These are phyloP conservation scores for Microcyclosporella mali DNA, from an alignment of 2,329 filamentous ascomycete species.

Conservation along the genomic window DNA sequence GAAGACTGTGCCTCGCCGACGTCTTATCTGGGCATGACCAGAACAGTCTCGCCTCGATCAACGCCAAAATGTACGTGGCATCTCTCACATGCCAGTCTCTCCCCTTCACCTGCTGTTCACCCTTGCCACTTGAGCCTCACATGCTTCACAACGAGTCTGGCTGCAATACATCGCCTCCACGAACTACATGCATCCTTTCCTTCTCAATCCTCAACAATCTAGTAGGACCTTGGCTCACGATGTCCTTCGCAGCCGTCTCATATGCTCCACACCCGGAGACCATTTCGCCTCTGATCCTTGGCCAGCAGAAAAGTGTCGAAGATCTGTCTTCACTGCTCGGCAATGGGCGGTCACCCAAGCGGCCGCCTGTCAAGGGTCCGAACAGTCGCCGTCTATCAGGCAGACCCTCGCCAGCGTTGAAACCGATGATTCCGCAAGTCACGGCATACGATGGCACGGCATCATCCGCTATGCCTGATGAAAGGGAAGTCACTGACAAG, in stretches of 20 bases:
- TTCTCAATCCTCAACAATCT: not conserved
- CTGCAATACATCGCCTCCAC: no score
- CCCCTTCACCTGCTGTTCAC: not conserved
- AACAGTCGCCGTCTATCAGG: conserved; percentile 37
- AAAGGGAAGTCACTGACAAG: conserved; percentile 8
- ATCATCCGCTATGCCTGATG: not conserved
- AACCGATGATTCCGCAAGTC: conserved; percentile 10
- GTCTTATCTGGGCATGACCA: conserved; percentile 22
- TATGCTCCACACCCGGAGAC: conserved; percentile 40
- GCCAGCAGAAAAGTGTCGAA: conserved; percentile 40
- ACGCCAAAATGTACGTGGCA: conserved; percentile 26
- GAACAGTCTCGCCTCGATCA: conserved; percentile 18
- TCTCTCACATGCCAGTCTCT: no score
- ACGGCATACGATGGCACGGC: conserved; percentile 7
- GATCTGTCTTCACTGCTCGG: conserved; percentile 37
- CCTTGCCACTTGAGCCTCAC: conserved; percentile 3
- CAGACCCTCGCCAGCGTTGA: conserved; percentile 30
- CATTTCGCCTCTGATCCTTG: conserved; percentile 44
- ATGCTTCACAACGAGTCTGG: conserved; percentile 1
- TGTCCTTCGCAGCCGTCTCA: conserved; percentile 36
- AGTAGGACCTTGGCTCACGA: conserved; percentile 8
- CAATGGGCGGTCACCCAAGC: conserved; percentile 28
- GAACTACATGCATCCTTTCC: no score
- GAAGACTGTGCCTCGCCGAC: conserved; percentile 24
- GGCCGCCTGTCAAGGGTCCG: conserved; percentile 34